phyloP scores from a whole-genome alignment of 164 flowering plant species.

The Berberis thunbergii region DNA sequence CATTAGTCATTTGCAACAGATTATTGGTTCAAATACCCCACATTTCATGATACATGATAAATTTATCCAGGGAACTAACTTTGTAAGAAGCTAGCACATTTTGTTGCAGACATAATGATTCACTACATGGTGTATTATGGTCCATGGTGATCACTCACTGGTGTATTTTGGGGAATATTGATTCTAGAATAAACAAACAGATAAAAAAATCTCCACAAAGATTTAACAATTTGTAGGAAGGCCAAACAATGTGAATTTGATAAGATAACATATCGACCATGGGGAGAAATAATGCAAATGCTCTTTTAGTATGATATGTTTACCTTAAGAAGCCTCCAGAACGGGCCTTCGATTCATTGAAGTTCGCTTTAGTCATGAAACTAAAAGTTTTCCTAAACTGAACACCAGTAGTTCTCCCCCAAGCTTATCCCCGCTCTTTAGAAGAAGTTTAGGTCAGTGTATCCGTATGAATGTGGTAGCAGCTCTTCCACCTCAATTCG shows the following conservation, averaged over 20 bases:
- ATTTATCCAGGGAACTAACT: too few relatives aligned
- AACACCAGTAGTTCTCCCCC: background rate
- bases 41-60: background rate
- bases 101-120: too few relatives aligned
- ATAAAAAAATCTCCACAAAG: too few relatives aligned
- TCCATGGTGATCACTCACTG: background rate
- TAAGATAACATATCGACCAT: background rate
- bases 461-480: constrained; percentile 60
- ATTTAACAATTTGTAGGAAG: too few relatives aligned
- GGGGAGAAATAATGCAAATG: background rate
- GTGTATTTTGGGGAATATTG: background rate
- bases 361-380: background rate
- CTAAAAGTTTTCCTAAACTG: background rate
- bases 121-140: too few relatives aligned
- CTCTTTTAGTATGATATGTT: background rate
- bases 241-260: background rate
- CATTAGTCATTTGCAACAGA: background rate
- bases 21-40: background rate
- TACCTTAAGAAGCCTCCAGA: background rate
- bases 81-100: too few relatives aligned
- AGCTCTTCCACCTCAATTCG: constrained; percentile 65
- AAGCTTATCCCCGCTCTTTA: constrained; percentile 15
- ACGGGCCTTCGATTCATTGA: background rate
- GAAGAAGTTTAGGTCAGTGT: constrained; percentile 69
- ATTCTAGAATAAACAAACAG: background rate